A percentile compares a stretch with the other conserved stretches of the same genome.
These are phyloP conservation scores for Haematococcus sp. DNA, from an alignment of 139 green algal species.

Conservation along the genomic window DNA sequence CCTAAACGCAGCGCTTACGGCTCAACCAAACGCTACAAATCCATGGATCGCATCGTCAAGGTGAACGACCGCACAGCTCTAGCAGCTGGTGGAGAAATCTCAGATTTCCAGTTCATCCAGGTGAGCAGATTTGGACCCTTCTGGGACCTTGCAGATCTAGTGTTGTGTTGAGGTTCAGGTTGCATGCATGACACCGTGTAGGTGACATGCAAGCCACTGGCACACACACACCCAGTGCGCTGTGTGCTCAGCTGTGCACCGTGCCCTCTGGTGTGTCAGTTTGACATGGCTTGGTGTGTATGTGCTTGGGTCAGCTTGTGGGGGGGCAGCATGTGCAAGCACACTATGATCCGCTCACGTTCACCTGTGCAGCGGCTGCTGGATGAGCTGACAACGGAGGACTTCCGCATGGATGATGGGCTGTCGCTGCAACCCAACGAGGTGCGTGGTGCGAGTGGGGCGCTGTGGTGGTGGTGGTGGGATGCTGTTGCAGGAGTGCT, in stretches of 20 bases:
- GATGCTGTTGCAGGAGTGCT: background rate
- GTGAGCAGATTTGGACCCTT: background rate
- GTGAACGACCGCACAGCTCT: conserved; percentile 77
- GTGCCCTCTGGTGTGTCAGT: too few relatives aligned
- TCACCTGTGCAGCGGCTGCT: conserved; percentile 56
- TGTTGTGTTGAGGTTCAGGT: too few relatives aligned
- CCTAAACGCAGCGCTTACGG: conserved; percentile 84
- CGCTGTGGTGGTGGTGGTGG: background rate
- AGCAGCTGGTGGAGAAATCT: conserved; percentile 89
- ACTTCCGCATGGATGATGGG: conserved; percentile 92
- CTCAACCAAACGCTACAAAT: conserved; percentile 98
- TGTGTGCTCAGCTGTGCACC: too few relatives aligned
- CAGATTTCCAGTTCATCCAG: conserved; percentile 91
- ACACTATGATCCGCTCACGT: background rate
- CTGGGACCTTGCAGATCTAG: too few relatives aligned
- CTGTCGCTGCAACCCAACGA: conserved; percentile 67
- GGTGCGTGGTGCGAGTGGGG: too few relatives aligned
- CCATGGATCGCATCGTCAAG: conserved; percentile 74
- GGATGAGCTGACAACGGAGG: conserved; percentile 87
- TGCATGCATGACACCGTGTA: too few relatives aligned
- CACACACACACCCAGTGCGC: too few relatives aligned
- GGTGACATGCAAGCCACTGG: too few relatives aligned
- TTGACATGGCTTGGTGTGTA: too few relatives aligned
- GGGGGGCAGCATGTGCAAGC: too few relatives aligned
- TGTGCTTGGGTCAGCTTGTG: too few relatives aligned